Base-by-base conservation (phyloP, 768 basidiomycete species). In the Lanmaoa rubissima region DNA sequence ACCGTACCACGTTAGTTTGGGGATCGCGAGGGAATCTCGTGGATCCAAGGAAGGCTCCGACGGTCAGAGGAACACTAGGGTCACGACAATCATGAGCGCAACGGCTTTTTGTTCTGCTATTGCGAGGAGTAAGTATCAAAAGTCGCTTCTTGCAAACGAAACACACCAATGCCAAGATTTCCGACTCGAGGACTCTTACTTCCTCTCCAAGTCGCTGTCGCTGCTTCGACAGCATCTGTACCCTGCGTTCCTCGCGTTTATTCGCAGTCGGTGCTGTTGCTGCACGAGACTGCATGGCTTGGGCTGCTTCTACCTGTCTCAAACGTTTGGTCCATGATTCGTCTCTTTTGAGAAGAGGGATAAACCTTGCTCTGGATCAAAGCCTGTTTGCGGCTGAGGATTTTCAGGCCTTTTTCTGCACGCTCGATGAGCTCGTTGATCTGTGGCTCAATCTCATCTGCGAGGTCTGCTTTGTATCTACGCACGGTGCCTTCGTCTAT, bases 401-500 rank as follows among this genome's bases (percentile, higher is more conserved):
- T 66, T 31, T 80, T 78, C 35, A 92, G 70, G 2, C 88, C 89
- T 63, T 82, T 83, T 64, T 90, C 86, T 1, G 89, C 85, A 24
- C 82, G 80, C 53, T 83, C 78, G 19, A 91, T 79, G 16, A 93
- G 82, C 60, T 92, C 89, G 45, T 78, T 82, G 19, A 93, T 86
- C 32, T 87, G 83, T 17, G 91, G 91, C 57, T 92, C 90, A 11
- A 93, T 83, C 67, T 92, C 90, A 51, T 90, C 87, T 1, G 82
- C 85, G 40, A 92, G 76, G 42, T 87, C 86, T 2, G 85, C 73
- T 65, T 92, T 90, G 74, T 92, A 91, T 69, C 75, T 79, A 51
- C 80, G 79, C 19, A 92, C 80, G 0, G 85, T 88, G 13, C 76
- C 78, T 68, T 92, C 90, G 51, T 88, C 83, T 1, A 90, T 78